Evolutionary conservation across 2,329 filamentous ascomycete genomes (phyloP), one percentile per base, ranked within the genome.

Genomic region (Immersiporthe knoxdaviesiana): DNA sequence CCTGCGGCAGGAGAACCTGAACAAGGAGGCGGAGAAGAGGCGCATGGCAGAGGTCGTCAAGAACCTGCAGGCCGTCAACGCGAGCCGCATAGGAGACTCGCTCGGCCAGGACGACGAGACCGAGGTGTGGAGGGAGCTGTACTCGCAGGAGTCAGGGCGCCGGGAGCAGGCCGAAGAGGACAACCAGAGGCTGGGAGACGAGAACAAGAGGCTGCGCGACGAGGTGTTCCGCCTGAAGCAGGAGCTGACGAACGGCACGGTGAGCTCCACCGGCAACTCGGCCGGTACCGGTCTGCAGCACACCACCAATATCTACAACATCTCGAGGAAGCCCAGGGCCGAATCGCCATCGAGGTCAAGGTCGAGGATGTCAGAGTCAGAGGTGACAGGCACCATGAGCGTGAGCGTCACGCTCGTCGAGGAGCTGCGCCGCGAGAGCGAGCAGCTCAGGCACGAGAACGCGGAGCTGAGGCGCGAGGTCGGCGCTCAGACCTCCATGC

Each of bases 401-500:
- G 68, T 70, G 47, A 71, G 70, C 1, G 90, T 85, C 72, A 92
- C 88, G 11, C 87, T 94, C 1, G 86, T 93, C 14, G 92, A 96
- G n/a, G 93, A 97, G 71, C 81, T 93, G 10, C 85, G 87, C 12
- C 83, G 84, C 5, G 88, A 91, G 74, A 86, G 86, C 68, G 91
- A 93, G 72, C 91, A 97, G 74, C 82, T 98, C 37, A 91, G 92
- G 65, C 93, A 95, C 76, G 95, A 98, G 76, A 98, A 97, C 75
- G 93, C 93, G 2, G 95, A 97, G 78, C 81, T 99, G 41, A 89
- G 95, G 66, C 91, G 94, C 66, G 94, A 98, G 79, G 92, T 98
- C 39, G 93, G 94, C 71, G 96, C 96, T 2, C 96, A 99, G 78
- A 97, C 94, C 0, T 97, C 94, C 0, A 98, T 99, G 93, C 86